Percentiles rank a stretch among this genome's conserved stretches.
Evolutionary conservation across 2,329 filamentous ascomycete species (phyloP).

Genomic region (Pseudocercospora ulei): DNA sequence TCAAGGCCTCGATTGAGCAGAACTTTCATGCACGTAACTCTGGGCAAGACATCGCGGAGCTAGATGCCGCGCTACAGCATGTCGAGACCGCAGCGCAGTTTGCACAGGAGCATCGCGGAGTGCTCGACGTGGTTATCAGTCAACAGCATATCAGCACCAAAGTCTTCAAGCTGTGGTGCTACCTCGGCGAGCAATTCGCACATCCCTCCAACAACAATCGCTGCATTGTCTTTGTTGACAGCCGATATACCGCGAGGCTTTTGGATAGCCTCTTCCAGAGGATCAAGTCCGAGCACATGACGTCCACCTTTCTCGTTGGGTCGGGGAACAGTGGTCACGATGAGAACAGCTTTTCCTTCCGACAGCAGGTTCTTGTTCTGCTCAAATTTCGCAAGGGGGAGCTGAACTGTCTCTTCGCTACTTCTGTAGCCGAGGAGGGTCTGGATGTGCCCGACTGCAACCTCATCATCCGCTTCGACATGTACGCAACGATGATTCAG

Average conservation of each 20-base stretch:
- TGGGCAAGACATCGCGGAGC: conserved; percentile 29
- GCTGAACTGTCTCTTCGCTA: conserved; percentile 54
- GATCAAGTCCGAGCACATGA: conserved; percentile 51
- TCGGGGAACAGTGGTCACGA: conserved; percentile 35
- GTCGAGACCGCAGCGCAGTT: conserved; percentile 50
- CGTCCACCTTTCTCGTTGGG: conserved; percentile 56
- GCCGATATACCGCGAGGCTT: conserved; percentile 65
- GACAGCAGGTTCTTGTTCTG: conserved; percentile 64
- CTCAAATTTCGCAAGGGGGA: conserved; percentile 52
- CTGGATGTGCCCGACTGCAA: conserved; percentile 59
- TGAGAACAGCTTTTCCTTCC: conserved; percentile 57
- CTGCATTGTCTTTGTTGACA: conserved; percentile 81
- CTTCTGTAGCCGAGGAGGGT: conserved; percentile 57
- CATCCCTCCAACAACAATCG: conserved; percentile 48
- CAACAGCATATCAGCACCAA: conserved; percentile 57
- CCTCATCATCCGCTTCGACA: conserved; percentile 66
- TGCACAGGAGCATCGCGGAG: conserved; percentile 16
- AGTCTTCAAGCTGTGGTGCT: conserved; percentile 52
- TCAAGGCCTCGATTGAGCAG: conserved; percentile 24
- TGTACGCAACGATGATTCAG: conserved; percentile 82
- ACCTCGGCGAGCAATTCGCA: conserved; percentile 55
- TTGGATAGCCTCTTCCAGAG: conserved; percentile 56
- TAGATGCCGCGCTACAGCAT: conserved; percentile 47
- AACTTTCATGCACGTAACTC: conserved; percentile 32
- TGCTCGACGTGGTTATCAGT: conserved; percentile 9